Conservation (phyloP, 2,329 filamentous ascomycete species). For the Bretziella fagacearum region DNA sequence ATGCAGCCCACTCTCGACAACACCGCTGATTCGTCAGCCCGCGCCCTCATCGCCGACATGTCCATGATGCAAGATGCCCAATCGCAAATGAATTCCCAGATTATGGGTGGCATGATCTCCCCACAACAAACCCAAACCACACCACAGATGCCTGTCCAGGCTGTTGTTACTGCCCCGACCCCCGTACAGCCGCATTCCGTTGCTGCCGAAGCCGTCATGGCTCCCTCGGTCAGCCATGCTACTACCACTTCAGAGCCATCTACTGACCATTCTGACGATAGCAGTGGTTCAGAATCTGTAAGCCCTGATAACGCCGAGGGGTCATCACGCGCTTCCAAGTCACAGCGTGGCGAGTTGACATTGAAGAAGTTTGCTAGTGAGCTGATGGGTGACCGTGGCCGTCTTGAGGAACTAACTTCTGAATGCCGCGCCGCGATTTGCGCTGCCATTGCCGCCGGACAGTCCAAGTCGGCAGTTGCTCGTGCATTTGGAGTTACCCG, state of each 20-base stretch:
- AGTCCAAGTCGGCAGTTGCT: conserved; percentile 14
- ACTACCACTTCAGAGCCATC: conserved; percentile 9
- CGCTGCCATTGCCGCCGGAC: conserved; percentile 13
- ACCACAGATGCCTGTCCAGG: not conserved
- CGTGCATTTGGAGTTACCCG: conserved; percentile 15
- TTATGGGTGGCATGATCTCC: conserved; percentile 10
- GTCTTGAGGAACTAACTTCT: conserved; percentile 13
- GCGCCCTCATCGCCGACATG: conserved; percentile 11
- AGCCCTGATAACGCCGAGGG: not conserved
- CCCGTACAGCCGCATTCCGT: not conserved
- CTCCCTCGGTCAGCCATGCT: not conserved
- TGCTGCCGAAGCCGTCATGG: not conserved
- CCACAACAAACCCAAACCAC: conserved; percentile 8
- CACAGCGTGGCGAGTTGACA: conserved; percentile 9
- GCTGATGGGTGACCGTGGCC: conserved; percentile 13
- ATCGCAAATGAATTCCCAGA: conserved; percentile 8
- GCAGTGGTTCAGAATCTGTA: conserved; percentile 6
- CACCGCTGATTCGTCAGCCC: conserved; percentile 1
- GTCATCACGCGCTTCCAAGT: not conserved
- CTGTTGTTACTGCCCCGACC: not conserved
- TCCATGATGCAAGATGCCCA: conserved; percentile 5
- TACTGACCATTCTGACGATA: conserved; percentile 6
- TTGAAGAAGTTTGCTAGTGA: conserved; percentile 12
- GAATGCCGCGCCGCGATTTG: conserved; percentile 14
- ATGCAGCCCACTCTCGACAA: conserved; percentile 8